Conservation (phyloP, 1,284 basidiomycete species). For the Kalmanozyma brasiliensis region DNA sequence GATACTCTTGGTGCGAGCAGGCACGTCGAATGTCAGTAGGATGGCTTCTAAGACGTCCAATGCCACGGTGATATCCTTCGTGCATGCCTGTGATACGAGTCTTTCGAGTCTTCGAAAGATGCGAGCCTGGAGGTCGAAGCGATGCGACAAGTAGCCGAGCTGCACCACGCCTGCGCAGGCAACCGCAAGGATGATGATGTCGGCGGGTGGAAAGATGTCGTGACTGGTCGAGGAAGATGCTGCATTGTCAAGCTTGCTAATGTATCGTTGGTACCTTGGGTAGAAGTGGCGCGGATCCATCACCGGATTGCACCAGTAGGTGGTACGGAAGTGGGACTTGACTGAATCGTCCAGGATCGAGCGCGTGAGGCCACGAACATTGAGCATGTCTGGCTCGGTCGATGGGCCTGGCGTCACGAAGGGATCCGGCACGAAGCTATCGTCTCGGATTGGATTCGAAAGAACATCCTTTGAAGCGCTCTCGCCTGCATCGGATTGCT, state of each 20-base stretch:
- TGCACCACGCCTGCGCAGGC: slow-evolving; percentile 43
- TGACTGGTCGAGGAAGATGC: slow-evolving; percentile 12
- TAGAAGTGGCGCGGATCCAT: slow-evolving; percentile 34
- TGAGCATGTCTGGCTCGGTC: slow-evolving; percentile 27
- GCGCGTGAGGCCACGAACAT: slow-evolving; percentile 36
- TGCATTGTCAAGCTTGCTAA: slow-evolving; percentile 25
- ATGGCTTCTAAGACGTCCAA: slow-evolving; percentile 40
- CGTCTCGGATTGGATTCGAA: background rate
- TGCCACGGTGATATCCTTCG: slow-evolving; percentile 30
- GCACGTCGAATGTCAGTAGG: slow-evolving; percentile 30
- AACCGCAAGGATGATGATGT: slow-evolving; percentile 35
- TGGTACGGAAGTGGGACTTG: slow-evolving; percentile 28
- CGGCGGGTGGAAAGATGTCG: slow-evolving; percentile 24
- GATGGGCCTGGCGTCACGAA: slow-evolving; percentile 11
- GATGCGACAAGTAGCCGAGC: slow-evolving; percentile 15
- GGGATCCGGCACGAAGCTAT: slow-evolving; percentile 1
- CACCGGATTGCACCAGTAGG: slow-evolving; percentile 41
- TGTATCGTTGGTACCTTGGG: slow-evolving; percentile 25
- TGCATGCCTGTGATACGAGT: slow-evolving; percentile 30
- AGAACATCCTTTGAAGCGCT: background rate
- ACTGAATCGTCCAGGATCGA: slow-evolving; percentile 32
- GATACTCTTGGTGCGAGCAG: slow-evolving; percentile 22
- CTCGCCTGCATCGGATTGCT: slow-evolving; percentile 13
- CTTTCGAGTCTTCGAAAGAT: slow-evolving; percentile 38
- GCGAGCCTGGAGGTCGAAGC: slow-evolving; percentile 46